A percentile compares a stretch with the other conserved stretches of the same genome.
Conservation (phyloP, 163 green algal species). For the Chlamydomonas reinhardtii region DNA sequence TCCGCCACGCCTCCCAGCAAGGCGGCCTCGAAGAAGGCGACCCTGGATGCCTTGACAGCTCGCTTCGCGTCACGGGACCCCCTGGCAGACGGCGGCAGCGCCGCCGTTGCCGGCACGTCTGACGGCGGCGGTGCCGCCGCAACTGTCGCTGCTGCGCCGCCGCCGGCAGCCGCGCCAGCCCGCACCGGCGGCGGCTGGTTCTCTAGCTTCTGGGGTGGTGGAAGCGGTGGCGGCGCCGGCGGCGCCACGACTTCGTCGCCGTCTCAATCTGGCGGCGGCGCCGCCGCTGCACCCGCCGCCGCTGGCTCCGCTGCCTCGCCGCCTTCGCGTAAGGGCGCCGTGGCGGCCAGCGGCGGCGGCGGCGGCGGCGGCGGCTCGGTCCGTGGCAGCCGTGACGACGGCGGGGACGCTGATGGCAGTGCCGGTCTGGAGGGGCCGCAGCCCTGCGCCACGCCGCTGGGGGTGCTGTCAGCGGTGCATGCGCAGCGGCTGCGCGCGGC, state of each 20-base stretch:
- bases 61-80: conserved; percentile 8
- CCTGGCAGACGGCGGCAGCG: neutral
- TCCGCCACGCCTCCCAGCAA: neutral
- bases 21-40: neutral
- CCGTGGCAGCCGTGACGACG: neutral
- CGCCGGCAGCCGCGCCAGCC: too few species aligned
- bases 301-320: too few species aligned
- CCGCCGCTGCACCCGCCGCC: too few species aligned
- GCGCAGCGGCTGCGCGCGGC: conserved; percentile 4
- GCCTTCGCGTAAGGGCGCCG: neutral
- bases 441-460: conserved; percentile 18
- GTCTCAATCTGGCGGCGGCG: too few species aligned
- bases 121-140: too few species aligned
- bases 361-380: neutral
- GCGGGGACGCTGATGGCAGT: neutral
- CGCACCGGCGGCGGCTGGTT: too few species aligned
- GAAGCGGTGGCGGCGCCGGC: too few species aligned
- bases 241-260: too few species aligned
- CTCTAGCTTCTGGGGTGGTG: too few species aligned
- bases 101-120: neutral
- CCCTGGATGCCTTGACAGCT: conserved; percentile 5
- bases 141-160: too few species aligned
- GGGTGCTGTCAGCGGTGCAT: conserved; percentile 16
- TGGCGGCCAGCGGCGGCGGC: too few species aligned
- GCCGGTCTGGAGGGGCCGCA: neutral